Evolutionary conservation across 345 rosid genomes (phyloP).

Genomic region (Rhodamnia rubescens): DNA sequence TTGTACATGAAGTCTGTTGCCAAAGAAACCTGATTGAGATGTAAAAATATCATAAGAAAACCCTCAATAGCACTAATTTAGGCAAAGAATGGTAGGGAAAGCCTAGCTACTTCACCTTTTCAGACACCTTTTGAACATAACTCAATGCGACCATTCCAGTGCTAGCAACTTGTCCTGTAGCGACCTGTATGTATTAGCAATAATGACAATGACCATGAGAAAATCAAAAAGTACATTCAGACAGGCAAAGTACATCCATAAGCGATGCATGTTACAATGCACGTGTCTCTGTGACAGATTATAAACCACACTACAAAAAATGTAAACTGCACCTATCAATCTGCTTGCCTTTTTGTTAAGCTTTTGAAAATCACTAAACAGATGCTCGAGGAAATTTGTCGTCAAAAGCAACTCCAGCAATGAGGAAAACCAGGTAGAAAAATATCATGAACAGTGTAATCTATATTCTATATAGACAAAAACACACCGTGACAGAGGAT

Average conservation of each 20-base stretch:
- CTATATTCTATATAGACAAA: background rate
- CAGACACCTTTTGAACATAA: constrained; percentile 94
- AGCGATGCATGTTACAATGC: background rate
- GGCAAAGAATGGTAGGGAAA: background rate
- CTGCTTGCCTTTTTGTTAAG: background rate
- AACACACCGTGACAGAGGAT: background rate
- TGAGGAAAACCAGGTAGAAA: background rate
- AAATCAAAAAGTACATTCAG: background rate
- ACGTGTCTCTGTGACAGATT: background rate
- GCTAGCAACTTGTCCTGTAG: constrained; percentile 93
- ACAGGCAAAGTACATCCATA: background rate
- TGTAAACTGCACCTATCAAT: background rate
- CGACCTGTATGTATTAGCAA: constrained; percentile 41
- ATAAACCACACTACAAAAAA: background rate
- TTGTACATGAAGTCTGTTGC: constrained; percentile 88
- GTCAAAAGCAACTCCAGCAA: background rate
- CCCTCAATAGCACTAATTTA: background rate
- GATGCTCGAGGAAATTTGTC: background rate
- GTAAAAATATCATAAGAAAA: constrained; percentile 2
- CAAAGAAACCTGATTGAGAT: constrained; percentile 56
- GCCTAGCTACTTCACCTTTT: constrained; percentile 48
- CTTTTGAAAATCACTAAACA: background rate
- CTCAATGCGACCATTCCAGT: constrained; percentile 78
- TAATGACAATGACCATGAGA: background rate
- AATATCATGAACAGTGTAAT: background rate